These are phyloP conservation scores for Dispira simplex DNA, from an alignment of 192 early-diverging fungal genomes.

Conservation along the genomic window DNA sequence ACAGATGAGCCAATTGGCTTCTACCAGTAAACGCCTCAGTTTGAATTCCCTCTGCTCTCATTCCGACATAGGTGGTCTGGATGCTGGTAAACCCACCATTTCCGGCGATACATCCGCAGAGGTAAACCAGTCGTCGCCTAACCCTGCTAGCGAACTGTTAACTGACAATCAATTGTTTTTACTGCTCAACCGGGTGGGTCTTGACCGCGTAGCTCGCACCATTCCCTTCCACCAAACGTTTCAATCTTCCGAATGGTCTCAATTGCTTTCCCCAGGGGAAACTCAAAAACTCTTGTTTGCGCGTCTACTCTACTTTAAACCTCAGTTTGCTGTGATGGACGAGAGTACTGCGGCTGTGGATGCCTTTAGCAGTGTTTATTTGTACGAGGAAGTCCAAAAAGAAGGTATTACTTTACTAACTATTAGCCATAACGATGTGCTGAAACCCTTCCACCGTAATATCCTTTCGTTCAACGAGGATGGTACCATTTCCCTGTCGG, in stretches of 20 bases:
- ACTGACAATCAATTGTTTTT: neutral
- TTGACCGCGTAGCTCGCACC: constrained; percentile 9
- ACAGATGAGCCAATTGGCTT: neutral
- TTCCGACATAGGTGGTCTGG: too few relatives aligned
- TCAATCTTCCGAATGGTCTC: constrained; percentile 39
- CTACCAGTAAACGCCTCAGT: neutral
- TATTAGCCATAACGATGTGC: constrained; percentile 58
- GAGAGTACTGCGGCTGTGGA: constrained; percentile 59
- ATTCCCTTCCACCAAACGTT: constrained; percentile 15
- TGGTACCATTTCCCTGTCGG: constrained; percentile 6
- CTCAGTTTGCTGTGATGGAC: constrained; percentile 58
- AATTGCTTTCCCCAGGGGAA: constrained; percentile 62
- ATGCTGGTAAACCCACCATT: neutral
- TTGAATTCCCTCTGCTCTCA: too few relatives aligned
- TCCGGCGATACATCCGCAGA: neutral
- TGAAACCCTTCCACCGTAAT: constrained; percentile 31
- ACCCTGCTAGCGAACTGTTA: neutral
- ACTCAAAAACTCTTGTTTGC: constrained; percentile 55
- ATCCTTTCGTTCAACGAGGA: constrained; percentile 23
- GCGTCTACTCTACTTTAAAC: constrained; percentile 48
- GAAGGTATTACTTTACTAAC: constrained; percentile 75
- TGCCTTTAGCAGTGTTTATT: constrained; percentile 22
- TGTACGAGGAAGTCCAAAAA: constrained; percentile 43
- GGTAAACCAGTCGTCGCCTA: neutral
- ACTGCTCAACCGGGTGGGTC: constrained; percentile 1